Percentiles rank a stretch among this genome's conserved stretches.
Evolutionary conservation across 306 rosid species (phyloP).

Genomic region (Dalbergia oliveri): DNA sequence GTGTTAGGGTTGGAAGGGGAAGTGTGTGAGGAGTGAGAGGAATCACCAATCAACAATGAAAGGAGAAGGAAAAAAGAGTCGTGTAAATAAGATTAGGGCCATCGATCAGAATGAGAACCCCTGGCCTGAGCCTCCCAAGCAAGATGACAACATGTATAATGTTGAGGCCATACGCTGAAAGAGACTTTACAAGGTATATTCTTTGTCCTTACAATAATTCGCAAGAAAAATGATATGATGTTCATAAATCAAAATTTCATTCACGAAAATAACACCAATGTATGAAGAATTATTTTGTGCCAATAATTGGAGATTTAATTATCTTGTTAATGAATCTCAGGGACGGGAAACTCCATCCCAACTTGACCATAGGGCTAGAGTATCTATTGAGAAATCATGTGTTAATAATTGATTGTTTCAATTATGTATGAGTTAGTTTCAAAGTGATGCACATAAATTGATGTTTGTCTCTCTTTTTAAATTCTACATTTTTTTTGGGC

Average conservation of each 20-base stretch:
- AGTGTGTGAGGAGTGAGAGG: too few species aligned
- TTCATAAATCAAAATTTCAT: background rate
- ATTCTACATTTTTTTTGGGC: background rate
- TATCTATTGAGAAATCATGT: too few species aligned
- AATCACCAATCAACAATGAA: background rate
- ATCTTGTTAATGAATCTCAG: background rate
- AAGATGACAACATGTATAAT: too few species aligned
- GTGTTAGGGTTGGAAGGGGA: too few species aligned
- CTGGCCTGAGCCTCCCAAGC: background rate
- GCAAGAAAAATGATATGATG: background rate
- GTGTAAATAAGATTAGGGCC: too few species aligned
- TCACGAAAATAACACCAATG: background rate
- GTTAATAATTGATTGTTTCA: too few species aligned
- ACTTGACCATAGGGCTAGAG: too few species aligned
- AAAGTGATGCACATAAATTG: background rate
- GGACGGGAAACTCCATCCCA: too few species aligned
- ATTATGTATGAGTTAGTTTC: background rate
- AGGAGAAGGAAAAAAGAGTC: too few species aligned
- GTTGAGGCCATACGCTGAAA: background rate
- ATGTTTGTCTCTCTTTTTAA: background rate
- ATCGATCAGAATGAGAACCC: too few species aligned
- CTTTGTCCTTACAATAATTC: background rate
- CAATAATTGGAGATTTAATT: background rate
- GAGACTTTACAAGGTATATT: background rate
- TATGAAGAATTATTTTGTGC: background rate